Percentiles rank a stretch among this genome's conserved stretches.
Conservation (phyloP, 2,329 filamentous ascomycete genomes). For the Hypomyces rosellus region DNA sequence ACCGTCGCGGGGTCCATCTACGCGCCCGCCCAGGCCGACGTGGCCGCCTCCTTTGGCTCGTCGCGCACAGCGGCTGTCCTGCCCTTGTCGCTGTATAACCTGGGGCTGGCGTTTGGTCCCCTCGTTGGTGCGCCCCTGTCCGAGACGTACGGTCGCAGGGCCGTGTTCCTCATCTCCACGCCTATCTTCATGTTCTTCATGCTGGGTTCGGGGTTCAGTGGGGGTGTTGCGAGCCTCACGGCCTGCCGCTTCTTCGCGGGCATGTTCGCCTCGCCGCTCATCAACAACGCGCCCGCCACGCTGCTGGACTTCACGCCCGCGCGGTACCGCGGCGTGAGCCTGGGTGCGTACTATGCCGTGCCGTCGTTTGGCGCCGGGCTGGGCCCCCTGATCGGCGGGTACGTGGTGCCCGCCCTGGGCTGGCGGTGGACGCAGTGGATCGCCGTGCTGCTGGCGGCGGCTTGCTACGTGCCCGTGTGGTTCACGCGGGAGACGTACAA, state of each 20-base stretch:
- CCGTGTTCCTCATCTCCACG: conserved; percentile 41
- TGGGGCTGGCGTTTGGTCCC: conserved; percentile 36
- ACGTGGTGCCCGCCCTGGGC: conserved; percentile 55
- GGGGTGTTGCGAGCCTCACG: conserved; percentile 65
- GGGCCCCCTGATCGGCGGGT: conserved; percentile 61
- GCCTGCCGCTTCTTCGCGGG: conserved; percentile 66
- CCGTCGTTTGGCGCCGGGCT: conserved; percentile 60
- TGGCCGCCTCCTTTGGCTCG: conserved; percentile 14
- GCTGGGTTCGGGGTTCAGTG: conserved; percentile 59
- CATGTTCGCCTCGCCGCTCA: conserved; percentile 53
- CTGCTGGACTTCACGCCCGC: conserved; percentile 56
- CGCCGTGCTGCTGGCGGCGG: conserved; percentile 31
- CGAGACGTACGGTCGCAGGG: conserved; percentile 60
- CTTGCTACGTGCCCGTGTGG: conserved; percentile 52
- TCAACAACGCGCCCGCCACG: conserved; percentile 57
- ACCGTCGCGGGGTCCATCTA: conserved; percentile 27
- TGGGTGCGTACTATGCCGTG: conserved; percentile 57
- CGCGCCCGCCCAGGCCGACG: conserved; percentile 20
- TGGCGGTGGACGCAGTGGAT: conserved; percentile 54
- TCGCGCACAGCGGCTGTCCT: conserved; percentile 18
- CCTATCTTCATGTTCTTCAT: conserved; percentile 67
- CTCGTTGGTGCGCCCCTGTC: conserved; percentile 71
- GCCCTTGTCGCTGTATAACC: conserved; percentile 22
- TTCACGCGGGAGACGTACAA: conserved; percentile 59
- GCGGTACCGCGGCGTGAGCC: conserved; percentile 48